Base-by-base conservation (phyloP, 1,284 basidiomycete genomes). In the Leccinum pallidistipes region DNA sequence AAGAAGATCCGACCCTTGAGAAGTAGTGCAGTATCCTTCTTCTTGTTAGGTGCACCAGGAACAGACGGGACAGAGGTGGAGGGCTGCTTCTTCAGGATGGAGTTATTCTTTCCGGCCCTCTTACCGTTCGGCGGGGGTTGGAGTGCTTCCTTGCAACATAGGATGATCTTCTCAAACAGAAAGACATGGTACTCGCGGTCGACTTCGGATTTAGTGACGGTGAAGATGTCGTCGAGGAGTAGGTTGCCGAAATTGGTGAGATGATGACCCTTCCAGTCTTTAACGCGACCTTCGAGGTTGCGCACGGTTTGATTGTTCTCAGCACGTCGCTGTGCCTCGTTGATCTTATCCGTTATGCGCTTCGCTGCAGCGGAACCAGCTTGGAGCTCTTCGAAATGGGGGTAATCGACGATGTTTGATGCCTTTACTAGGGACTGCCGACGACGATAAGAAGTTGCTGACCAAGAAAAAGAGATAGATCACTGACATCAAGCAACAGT, bases 241-340 rank as follows among this genome's bases (percentile, higher is more conserved):
- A 99, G 87, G 64, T 91, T 86, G 63, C 97, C 97, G 69, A 99
- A 99, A 68, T 94, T 92, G 68, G 88, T 87, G 50, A 98, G 84
- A 72, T 97, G 93, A 78, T 99, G 97, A 6, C 97, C 97, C 76
- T 99, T 99, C 97, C 97, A 99, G 76, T 99, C 97, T 66, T 97
- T 95, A 56, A 99, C 95, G 38, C 97, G 89, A 40, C 81, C 81
- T 65, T 91, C 85, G n/a, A 99, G 85, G 71, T 93, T 93, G 75
- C 91, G 87, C 59, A 98, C 95, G 2, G 95, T 95, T 68, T 88
- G 87, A 51, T 86, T 79, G 68, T 97, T 97, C 77, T 94, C 92
- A 55, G 88, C 94, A 67, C 86, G 86, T 57, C 97, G 85, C 75
- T 95, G 87, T 36, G 93, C 94, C 77, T 99, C 97, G 74, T 99